Evolutionary conservation across 2,329 filamentous ascomycete species (phyloP), one percentile per base, ranked within the genome.

Genomic region (Madurella mycetomatis): DNA sequence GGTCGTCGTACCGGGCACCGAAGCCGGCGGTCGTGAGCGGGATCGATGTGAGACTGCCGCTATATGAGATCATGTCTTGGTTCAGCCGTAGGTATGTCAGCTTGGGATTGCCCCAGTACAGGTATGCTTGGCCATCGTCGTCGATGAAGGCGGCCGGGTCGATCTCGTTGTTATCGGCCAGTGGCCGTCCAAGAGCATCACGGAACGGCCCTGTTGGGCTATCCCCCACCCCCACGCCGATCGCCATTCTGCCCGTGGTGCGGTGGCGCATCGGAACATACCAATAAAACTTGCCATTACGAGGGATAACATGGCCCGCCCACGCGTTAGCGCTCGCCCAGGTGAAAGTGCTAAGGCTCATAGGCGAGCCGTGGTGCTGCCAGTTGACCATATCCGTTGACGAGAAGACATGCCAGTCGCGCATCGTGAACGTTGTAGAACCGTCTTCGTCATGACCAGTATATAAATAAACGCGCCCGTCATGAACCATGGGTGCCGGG

Each of bases 71-170:
- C 72, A 74, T 74, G 61, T 74, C 71, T 9, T 62, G 56, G 60
- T 73, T 74, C 13, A 74, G 56, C 57, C 66, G 70, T 37, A 73
- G 69, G 50, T 73, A 73, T 57, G 62, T 69, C 39, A 71, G 62
- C 19, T 63, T 57, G 25, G 72, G 68, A 40, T 72, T 71, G 25
- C 71, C 72, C 62, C 70, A 73, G 63, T 72, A 74, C 53, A 75
- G 60, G 64, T 73, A 74, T 0, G 70, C 72, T 59, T 73, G 72
- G 44, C 70, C 72, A 46, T 73, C 69, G 47, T 73, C 71, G 54
- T 75, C 72, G 54, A 74, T 67, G 32, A 34, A 51, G 56, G 71
- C 71, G 13, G 68, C 69, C 30, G 70, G 71, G 56, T 73, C 71
- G 31, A 73, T 72, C 39, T 66, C 61, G 19, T 59, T 62, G 49